Evolutionary conservation across 331 rosid species (phyloP).

Genomic region (Stylosanthes scabra): DNA sequence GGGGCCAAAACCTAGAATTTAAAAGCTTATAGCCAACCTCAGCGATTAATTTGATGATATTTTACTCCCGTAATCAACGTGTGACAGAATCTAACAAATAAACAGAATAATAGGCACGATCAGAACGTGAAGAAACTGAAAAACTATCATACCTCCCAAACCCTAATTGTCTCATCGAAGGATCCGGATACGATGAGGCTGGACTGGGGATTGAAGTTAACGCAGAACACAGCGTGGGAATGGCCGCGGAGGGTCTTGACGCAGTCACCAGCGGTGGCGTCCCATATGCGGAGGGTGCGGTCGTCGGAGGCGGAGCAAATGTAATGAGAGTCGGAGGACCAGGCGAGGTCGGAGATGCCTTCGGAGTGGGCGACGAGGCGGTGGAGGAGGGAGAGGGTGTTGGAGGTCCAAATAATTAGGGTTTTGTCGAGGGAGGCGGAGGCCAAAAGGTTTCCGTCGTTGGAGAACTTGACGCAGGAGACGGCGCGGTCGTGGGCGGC

Average conservation of each 20-base stretch:
- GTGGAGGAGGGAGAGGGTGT: conserved; percentile 62
- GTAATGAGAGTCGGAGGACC: conserved; percentile 95
- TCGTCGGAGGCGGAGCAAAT: conserved; percentile 96
- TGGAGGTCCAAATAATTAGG: conserved; percentile 76
- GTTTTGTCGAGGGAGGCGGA: conserved; percentile 90
- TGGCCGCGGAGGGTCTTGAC: conserved; percentile 92
- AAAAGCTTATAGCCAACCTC: no score
- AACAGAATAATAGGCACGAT: background rate
- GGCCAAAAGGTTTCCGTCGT: conserved; percentile 79
- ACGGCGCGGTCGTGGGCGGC: conserved; percentile 68
- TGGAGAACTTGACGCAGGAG: conserved; percentile 86
- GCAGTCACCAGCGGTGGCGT: conserved; percentile 67
- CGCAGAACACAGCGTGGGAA: conserved; percentile 74
- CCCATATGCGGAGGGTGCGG: conserved; percentile 93
- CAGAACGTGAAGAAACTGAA: background rate
- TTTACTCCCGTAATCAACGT: no score
- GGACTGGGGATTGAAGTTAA: conserved; percentile 83
- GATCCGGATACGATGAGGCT: conserved; percentile 87
- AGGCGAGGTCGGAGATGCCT: conserved; percentile 81
- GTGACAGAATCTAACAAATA: no score
- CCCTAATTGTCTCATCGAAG: conserved; percentile 77
- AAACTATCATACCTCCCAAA: conserved; percentile 64
- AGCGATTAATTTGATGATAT: no score
- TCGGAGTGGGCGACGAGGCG: conserved; percentile 84
- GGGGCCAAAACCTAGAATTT: no score